Evolutionary conservation across 768 basidiomycete species (phyloP), one percentile per base, ranked within the genome.

Genomic region (Crepidotus variabilis): DNA sequence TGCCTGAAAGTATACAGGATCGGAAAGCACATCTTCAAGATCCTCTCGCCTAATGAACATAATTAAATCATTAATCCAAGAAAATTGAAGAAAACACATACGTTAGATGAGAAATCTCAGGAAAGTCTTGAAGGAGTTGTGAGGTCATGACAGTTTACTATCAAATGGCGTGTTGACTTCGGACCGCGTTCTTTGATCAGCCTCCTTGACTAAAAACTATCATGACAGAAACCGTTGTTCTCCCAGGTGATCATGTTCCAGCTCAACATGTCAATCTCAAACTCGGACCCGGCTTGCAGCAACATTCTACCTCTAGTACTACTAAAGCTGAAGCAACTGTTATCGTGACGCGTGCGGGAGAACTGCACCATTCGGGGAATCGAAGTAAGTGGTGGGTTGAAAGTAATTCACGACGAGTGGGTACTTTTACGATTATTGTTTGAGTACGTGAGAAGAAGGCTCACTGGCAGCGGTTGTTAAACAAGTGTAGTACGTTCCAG

Each of bases 311-410:
- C 47, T 61, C 55, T 53, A 71, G 54, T 49, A 59, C 61, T 14
- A 63, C 64, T 56, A 70, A 61, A 55, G 56, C 68, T 10, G 70
- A 70, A 58, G 69, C 63, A 14, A 71, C 61, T 23, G 75, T 79
- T 52, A 75, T 78, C 47, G 78, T 87, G 6, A 91, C 90, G 1
- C 84, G 85, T 50, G 85, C 89, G 23, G 92, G 92, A 0, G 71
- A 77, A 21, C 74, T 93, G 34, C 77, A 85, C 54, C 87, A 87
- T 63, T 86, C 87, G 16, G 67, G 80, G 20, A 92, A 91, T 67
- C 77, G 82, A 52, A 87, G 83, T 63, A 86, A 83, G 68, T 90
- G 89, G 82, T 98, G 93, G 93, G 79, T 98, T 8, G 95, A 98
- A 63, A 80, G 82, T 56, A 92, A 90, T 65, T 85, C 90, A 39